A percentile compares a stretch with the other conserved stretches of the same genome.
Evolutionary conservation across 75 land plant genomes (phyloP).

Genomic region (Cryptomeria japonica): DNA sequence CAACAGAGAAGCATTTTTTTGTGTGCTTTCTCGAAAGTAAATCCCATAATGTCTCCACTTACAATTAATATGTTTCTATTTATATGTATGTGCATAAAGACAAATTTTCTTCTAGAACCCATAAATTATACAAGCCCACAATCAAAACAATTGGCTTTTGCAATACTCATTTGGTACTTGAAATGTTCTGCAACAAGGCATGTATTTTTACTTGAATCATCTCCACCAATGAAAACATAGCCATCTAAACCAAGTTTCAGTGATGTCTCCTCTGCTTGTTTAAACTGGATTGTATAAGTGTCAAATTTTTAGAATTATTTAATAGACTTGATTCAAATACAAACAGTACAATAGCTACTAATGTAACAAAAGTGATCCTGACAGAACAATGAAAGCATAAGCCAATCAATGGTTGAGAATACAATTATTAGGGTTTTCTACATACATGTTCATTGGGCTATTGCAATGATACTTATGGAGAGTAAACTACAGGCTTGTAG

Average conservation of each 20-base stretch:
- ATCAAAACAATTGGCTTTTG: not conserved
- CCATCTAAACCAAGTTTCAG: slow-evolving; percentile 86
- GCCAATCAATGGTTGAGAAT: slow-evolving; percentile 16
- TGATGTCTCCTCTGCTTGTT: slow-evolving; percentile 86
- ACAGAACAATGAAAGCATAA: not conserved
- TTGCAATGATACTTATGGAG: too few species aligned
- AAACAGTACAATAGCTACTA: not conserved
- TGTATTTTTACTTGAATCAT: slow-evolving; percentile 95
- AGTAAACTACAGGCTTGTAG: too few species aligned
- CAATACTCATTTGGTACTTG: slow-evolving; percentile 33
- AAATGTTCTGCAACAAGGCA: slow-evolving; percentile 87
- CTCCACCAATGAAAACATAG: slow-evolving; percentile 90
- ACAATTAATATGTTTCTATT: not conserved
- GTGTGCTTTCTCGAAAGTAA: not conserved
- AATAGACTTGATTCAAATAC: not conserved
- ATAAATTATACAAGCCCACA: not conserved
- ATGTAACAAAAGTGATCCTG: not conserved
- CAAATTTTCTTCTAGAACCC: not conserved
- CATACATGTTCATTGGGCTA: too few species aligned
- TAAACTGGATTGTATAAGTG: slow-evolving; percentile 44
- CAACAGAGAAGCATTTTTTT: not conserved
- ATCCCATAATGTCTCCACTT: not conserved
- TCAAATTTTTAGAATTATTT: not conserved
- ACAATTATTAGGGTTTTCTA: too few species aligned
- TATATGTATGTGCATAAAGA: not conserved